Conservation (phyloP, 208 protist species). For the Crithidia brevicula region DNA sequence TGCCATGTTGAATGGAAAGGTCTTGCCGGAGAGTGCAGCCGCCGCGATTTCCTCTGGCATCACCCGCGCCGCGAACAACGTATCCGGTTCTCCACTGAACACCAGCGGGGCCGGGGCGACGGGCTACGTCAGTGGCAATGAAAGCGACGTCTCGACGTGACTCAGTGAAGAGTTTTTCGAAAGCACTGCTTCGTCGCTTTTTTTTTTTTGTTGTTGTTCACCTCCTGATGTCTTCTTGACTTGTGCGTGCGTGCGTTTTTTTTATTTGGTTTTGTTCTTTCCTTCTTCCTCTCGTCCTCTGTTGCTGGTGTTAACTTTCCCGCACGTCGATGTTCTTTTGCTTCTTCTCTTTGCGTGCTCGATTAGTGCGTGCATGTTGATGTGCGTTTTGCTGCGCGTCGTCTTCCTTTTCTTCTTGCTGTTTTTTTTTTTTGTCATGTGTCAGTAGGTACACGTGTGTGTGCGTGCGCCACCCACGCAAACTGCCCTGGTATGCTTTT, state of each 20-base stretch:
- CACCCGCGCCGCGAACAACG: not conserved
- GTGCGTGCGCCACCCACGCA: no score
- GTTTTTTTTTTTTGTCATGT: not conserved
- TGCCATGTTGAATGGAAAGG: slow-evolving; percentile 7
- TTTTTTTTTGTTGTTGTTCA: not conserved
- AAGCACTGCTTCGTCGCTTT: not conserved
- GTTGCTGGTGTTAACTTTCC: not conserved
- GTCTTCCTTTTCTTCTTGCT: not conserved
- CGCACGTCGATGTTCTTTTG: not conserved
- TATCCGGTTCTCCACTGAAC: not conserved
- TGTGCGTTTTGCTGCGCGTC: not conserved
- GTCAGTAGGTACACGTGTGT: not conserved
- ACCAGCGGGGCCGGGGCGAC: not conserved
- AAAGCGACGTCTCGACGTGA: slow-evolving; percentile 22
- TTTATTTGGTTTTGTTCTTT: not conserved
- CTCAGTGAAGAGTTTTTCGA: no score
- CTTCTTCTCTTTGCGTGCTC: not conserved
- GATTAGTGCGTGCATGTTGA: no score
- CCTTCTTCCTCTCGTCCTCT: not conserved
- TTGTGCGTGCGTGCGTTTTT: no score
- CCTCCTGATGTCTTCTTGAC: no score
- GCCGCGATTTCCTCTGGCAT: not conserved
- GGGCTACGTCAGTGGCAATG: slow-evolving; percentile 16
- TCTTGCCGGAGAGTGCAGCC: not conserved
- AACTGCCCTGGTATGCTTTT: no score